A percentile compares a stretch with the other conserved stretches of the same genome.
Conservation (phyloP, 2,329 filamentous ascomycete species). For the Bimuria novae-zelandiae region DNA sequence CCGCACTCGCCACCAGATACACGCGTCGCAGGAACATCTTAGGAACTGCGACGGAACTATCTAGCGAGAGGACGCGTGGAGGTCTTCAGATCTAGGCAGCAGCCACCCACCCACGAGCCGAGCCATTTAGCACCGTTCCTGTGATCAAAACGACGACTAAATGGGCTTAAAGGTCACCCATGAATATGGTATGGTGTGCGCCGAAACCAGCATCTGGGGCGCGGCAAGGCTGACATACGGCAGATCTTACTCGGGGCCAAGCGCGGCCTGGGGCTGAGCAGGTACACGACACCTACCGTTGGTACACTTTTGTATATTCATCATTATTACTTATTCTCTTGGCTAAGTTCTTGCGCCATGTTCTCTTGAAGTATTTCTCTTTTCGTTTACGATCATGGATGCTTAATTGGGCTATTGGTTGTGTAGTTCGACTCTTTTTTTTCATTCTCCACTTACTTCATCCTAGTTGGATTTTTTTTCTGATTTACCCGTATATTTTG, state of each 20-base stretch:
- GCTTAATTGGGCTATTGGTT: too few relatives aligned
- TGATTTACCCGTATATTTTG: too few relatives aligned
- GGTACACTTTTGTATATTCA: not conserved
- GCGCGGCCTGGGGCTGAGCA: slow-evolving; percentile 3
- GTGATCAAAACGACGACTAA: not conserved
- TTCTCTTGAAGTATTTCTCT: too few relatives aligned
- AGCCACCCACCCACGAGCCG: not conserved
- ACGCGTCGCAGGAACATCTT: not conserved
- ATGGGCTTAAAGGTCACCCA: not conserved
- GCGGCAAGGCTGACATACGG: slow-evolving; percentile 3
- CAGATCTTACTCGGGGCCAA: slow-evolving; percentile 5
- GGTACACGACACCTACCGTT: not conserved
- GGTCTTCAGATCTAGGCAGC: not conserved
- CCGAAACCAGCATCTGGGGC: not conserved
- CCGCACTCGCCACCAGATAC: slow-evolving; percentile 1
- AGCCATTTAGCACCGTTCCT: not conserved
- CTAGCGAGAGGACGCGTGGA: not conserved
- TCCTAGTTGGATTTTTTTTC: too few relatives aligned
- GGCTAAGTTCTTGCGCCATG: not conserved
- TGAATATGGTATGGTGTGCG: not conserved
- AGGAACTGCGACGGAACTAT: not conserved
- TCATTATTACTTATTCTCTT: not conserved
- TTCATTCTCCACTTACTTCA: too few relatives aligned
- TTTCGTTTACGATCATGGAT: too few relatives aligned
- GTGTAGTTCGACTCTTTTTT: too few relatives aligned